phyloP scores from a whole-genome alignment of 345 rosid species.

The Ricinus communis region DNA sequence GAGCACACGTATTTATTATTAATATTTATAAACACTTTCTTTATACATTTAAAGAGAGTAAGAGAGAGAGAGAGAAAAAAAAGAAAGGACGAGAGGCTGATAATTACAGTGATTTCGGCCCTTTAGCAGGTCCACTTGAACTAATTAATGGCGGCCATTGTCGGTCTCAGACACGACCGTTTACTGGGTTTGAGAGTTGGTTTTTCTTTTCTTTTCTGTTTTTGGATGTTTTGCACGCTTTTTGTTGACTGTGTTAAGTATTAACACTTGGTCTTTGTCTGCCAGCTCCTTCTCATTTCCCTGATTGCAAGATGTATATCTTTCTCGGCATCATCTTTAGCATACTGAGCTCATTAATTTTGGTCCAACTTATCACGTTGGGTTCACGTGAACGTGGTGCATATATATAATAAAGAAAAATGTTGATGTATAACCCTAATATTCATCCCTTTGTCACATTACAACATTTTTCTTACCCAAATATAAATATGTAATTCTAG shows the following conservation, averaged over 20 bases:
- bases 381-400: background rate
- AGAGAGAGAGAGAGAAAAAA: no score
- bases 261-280: background rate
- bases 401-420: no score
- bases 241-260: background rate
- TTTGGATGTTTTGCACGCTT: background rate
- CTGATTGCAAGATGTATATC: background rate
- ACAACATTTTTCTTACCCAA: no score
- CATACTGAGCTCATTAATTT: background rate
- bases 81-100: background rate
- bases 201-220: background rate
- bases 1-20: no score
- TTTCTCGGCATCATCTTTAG: background rate
- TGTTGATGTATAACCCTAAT: no score
- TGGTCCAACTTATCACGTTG: background rate
- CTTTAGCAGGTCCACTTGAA: background rate
- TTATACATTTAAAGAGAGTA: no score
- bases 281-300: no score
- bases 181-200: conserved; percentile 1
- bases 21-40: no score
- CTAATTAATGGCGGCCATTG: conserved; percentile 25
- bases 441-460: no score
- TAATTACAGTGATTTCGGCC: conserved; percentile 2
- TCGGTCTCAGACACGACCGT: conserved; percentile 26
- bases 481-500: no score